phyloP scores from a whole-genome alignment of 345 rosid genomes.

The Syzygium oleosum region DNA sequence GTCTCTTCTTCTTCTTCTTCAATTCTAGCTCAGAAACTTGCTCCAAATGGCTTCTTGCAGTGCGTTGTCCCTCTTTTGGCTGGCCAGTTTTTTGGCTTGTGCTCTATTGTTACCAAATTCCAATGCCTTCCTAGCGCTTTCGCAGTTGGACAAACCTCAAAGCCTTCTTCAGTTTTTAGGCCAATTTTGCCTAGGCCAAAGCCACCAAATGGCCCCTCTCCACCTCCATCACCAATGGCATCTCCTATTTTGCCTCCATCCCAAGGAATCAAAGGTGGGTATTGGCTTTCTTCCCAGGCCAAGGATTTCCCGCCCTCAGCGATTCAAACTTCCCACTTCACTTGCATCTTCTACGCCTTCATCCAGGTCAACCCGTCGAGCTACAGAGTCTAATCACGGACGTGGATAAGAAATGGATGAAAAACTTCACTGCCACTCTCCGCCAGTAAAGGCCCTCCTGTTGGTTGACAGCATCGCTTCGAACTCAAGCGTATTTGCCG shows the following conservation, averaged over 20 bases:
- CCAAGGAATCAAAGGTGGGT: neutral
- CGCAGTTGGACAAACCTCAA: neutral
- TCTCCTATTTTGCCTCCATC: neutral
- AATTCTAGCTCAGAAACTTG: no score
- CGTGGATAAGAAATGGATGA: neutral
- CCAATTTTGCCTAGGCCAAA: neutral
- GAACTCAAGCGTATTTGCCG: neutral
- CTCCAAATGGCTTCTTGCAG: neutral
- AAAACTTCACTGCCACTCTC: neutral
- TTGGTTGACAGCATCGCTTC: neutral
- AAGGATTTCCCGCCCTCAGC: neutral
- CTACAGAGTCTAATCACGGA: neutral
- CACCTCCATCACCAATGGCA: neutral
- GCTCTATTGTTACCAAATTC: neutral
- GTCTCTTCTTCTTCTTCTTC: no score
- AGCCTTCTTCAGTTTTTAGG: neutral
- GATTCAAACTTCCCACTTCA: neutral
- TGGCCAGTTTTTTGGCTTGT: neutral
- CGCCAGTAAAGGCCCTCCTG: neutral
- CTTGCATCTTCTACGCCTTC: neutral
- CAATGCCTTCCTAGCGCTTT: neutral
- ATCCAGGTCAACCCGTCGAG: neutral
- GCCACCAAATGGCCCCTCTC: neutral
- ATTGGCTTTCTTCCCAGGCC: neutral
- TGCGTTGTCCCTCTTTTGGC: neutral